These are phyloP conservation scores for Talaromyces marneffei DNA, from an alignment of 2,329 filamentous ascomycete genomes.

Conservation along the genomic window DNA sequence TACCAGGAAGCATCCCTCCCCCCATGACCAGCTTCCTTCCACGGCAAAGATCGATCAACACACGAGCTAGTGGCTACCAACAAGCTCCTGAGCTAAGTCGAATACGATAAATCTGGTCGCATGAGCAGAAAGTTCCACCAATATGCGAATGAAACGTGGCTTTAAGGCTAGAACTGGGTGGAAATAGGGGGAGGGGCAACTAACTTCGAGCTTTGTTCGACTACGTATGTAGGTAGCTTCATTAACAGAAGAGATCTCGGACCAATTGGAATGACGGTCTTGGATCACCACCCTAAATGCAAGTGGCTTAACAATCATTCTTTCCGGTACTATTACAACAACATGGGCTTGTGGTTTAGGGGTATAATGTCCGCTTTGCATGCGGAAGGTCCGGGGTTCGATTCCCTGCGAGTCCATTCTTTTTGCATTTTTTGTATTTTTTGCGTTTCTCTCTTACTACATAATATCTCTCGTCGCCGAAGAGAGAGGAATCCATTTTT, in stretches of 20 bases:
- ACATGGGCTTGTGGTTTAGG: slow-evolving; percentile 3
- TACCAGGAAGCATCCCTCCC: slow-evolving; percentile 1
- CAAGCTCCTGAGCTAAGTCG: background rate
- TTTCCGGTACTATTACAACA: background rate
- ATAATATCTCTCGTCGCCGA: no score
- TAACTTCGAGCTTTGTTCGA: background rate
- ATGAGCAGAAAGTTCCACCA: slow-evolving; percentile 5
- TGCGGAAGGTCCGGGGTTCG: slow-evolving; percentile 4
- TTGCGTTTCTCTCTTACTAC: background rate
- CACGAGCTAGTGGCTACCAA: background rate
- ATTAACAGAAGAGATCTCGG: no score
- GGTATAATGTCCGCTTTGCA: slow-evolving; percentile 5
- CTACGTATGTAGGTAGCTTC: no score
- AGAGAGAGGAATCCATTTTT: background rate
- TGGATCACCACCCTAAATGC: background rate
- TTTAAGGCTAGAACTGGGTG: background rate
- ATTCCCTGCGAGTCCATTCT: slow-evolving; percentile 3
- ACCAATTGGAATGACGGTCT: background rate
- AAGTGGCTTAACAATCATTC: background rate
- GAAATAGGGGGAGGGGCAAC: slow-evolving; percentile 10
- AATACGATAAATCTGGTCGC: background rate
- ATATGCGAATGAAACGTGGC: slow-evolving; percentile 8
- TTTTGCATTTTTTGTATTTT: background rate
- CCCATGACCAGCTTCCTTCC: slow-evolving; percentile 7
- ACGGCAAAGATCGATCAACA: background rate